Evolutionary conservation across 495 filamentous ascomycete genomes (phyloP).

Genomic region (Neurospora cerealis): DNA sequence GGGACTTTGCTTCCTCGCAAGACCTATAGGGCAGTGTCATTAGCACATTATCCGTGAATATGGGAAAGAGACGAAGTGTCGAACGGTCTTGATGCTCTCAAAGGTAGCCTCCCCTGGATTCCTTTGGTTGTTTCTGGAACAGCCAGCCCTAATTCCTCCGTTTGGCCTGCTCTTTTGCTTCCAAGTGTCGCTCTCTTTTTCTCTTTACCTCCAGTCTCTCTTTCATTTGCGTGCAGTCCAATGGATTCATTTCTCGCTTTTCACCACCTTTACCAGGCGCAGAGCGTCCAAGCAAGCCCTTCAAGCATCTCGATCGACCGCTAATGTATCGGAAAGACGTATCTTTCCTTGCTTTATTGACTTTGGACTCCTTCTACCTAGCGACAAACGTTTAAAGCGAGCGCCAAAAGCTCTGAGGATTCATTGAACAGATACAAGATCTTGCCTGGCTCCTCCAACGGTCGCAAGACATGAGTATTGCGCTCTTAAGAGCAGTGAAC

Average conservation of each 20-base stretch:
- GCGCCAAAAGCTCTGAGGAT: too few relatives aligned
- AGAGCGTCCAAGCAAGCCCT: neutral
- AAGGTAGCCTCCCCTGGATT: neutral
- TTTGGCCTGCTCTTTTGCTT: neutral
- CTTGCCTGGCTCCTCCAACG: too few relatives aligned
- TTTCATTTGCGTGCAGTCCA: neutral
- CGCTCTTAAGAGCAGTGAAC: too few relatives aligned
- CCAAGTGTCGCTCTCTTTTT: neutral
- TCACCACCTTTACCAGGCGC: neutral
- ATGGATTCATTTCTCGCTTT: neutral
- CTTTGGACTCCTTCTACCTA: neutral
- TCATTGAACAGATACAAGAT: too few relatives aligned
- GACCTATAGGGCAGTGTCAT: neutral
- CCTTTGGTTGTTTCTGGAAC: neutral
- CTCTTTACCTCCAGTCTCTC: neutral
- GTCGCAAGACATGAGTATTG: too few relatives aligned
- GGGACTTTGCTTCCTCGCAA: neutral
- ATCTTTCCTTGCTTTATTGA: neutral
- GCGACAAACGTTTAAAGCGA: too few relatives aligned
- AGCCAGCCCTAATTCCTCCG: neutral
- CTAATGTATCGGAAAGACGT: neutral
- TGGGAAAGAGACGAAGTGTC: neutral
- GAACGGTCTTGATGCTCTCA: neutral
- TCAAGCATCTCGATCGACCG: neutral
- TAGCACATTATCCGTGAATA: neutral